Evolutionary conservation across 2,329 filamentous ascomycete genomes (phyloP), one percentile per base, ranked within the genome.

Genomic region (Trichoderma koningiopsis): DNA sequence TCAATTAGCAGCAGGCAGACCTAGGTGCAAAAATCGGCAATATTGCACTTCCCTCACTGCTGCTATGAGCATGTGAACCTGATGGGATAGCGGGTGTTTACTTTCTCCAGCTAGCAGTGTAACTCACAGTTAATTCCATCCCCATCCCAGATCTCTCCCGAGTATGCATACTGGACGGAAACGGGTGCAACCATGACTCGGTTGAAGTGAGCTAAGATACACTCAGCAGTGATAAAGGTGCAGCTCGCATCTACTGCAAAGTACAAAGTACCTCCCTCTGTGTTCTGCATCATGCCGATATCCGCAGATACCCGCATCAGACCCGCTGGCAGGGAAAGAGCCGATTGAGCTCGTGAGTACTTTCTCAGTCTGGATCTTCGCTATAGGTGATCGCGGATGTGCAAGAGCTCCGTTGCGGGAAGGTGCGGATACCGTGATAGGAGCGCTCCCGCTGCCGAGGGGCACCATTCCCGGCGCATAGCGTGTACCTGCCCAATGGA

Each of bases 291-390:
- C 63, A 31, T 57, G 56, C 57, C 37, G 58, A 19, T 16, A 24
- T 33, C 59, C 52, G 53, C 24, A 16, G 58, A 16, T 24, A 24
- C 27, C 60, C 52, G 55, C 24, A 19, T n/a, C 29, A 2, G 13
- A 43, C 43, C 43, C 47, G 24, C 49, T 55, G 27, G 22, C 16
- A n/a, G 35, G 56, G 61, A 69, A 69, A 37, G 68, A 52, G 27
- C 61, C 52, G 60, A 27, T 29, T 27, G 53, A 14, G 29, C 43
- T 65, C 22, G 13, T 31, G 31, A 67, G 16, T 8, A 27, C 40
- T 24, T 59, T 67, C 22, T 13, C 3, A 40, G 24, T 43, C 19
- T 19, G n/a, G 22, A 13, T n/a, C 22, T 43, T 35, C 40, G 3
- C 19, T 19, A 2, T 19, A 8, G 40, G 10, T n/a, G 7, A 10